phyloP scores from a whole-genome alignment of 176 grass and related monocot genomes.

The Carex pumila region DNA sequence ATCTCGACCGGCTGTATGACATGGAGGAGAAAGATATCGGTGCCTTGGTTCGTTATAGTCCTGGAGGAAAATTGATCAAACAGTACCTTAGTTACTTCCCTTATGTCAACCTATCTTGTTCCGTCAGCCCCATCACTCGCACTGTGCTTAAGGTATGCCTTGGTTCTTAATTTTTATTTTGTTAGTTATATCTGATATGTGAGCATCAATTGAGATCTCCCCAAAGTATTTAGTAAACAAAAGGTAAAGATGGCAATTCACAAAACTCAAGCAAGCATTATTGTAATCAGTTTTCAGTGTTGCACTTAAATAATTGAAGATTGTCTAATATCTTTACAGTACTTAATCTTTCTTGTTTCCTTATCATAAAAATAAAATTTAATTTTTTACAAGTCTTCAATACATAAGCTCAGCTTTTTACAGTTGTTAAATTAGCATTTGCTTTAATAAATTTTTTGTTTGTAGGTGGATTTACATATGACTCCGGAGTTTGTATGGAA shows the following conservation, averaged over 20 bases:
- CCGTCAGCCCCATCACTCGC: constrained; percentile 87
- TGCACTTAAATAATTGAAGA: not conserved
- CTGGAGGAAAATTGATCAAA: constrained; percentile 90
- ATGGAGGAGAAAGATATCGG: constrained; percentile 98
- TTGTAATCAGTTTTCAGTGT: not conserved
- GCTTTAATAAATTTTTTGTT: constrained; percentile 3
- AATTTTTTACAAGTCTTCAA: not conserved
- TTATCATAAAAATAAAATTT: not conserved
- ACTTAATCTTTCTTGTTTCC: not conserved
- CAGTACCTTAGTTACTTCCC: constrained; percentile 77
- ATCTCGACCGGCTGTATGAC: constrained; percentile 79
- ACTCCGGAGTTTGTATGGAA: constrained; percentile 92
- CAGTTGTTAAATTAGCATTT: not conserved
- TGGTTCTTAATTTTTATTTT: not conserved
- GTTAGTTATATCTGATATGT: not conserved
- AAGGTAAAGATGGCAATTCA: not conserved
- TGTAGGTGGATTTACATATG: constrained; percentile 76
- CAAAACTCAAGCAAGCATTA: not conserved
- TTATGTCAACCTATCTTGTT: constrained; percentile 64
- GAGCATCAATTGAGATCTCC: not conserved
- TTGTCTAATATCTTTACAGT: not conserved
- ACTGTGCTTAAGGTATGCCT: constrained; percentile 86
- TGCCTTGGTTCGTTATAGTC: constrained; percentile 72
- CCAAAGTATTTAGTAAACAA: not conserved
- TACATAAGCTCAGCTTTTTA: not conserved